Evolutionary conservation across 192 early-diverging fungal species (phyloP).

Genomic region (Bifiguratus adelaidae): DNA sequence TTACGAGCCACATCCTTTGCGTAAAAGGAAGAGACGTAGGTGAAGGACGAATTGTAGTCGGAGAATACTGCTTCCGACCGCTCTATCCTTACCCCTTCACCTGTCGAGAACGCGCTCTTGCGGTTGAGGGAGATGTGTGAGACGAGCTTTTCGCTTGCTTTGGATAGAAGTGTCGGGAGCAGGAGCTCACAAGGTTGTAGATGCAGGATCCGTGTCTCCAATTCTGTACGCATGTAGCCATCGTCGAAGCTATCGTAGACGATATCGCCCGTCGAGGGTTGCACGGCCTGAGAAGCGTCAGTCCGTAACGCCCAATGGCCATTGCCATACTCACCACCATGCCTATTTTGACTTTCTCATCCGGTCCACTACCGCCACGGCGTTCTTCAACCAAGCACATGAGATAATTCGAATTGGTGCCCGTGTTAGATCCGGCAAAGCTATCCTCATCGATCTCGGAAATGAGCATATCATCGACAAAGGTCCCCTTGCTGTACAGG

Average conservation of each 20-base stretch:
- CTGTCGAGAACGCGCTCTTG: conserved; percentile 1
- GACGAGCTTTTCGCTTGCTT: conserved; percentile 44
- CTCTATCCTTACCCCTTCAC: conserved; percentile 45
- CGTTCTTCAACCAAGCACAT: conserved; percentile 36
- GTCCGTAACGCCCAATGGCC: neutral
- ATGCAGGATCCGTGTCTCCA: conserved; percentile 60
- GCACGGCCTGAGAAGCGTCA: conserved; percentile 28
- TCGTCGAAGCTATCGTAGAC: conserved; percentile 66
- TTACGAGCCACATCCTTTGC: conserved; percentile 1
- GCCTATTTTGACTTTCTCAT: conserved; percentile 31
- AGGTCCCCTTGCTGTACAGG: conserved; percentile 59
- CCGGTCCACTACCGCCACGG: conserved; percentile 22
- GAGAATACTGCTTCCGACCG: conserved; percentile 29
- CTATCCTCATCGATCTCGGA: conserved; percentile 16
- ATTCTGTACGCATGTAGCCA: conserved; percentile 41
- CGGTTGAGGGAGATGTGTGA: conserved; percentile 7
- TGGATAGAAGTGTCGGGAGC: conserved; percentile 29
- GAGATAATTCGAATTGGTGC: conserved; percentile 22
- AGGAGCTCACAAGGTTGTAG: conserved; percentile 58
- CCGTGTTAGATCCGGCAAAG: conserved; percentile 1
- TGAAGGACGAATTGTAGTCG: conserved; percentile 31
- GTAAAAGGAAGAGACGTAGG: conserved; percentile 32
- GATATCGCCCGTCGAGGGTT: conserved; percentile 55
- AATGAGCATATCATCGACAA: conserved; percentile 25
- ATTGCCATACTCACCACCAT: conserved; percentile 16